These are phyloP conservation scores for Ramaria sp. DNA, from an alignment of 768 basidiomycete genomes.

Conservation along the genomic window DNA sequence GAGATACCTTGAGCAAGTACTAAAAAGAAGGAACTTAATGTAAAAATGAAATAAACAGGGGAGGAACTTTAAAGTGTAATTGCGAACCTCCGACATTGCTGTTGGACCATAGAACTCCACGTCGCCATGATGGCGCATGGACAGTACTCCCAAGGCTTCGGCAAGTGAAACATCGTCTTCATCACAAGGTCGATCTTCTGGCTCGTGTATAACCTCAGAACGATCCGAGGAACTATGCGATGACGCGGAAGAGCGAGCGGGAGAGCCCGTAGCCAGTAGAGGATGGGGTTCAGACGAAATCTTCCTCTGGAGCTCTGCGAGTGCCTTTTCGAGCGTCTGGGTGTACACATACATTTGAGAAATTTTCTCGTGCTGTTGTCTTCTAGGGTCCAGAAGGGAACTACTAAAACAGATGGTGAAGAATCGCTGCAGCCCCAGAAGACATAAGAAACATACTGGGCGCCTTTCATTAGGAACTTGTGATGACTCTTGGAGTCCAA, in stretches of 20 bases:
- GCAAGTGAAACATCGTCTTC: not conserved
- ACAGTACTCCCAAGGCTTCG: not conserved
- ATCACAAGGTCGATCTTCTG: too few species aligned
- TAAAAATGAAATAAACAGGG: not conserved
- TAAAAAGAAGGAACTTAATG: not conserved
- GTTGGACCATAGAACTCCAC: not conserved
- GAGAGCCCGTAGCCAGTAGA: not conserved
- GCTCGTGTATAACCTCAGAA: not conserved
- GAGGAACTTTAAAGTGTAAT: not conserved
- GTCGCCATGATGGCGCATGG: not conserved
- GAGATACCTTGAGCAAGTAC: not conserved
- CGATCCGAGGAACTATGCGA: not conserved
- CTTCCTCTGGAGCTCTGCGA: not conserved
- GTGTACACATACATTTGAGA: not conserved
- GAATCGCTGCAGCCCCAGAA: not conserved
- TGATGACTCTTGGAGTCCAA: too few species aligned
- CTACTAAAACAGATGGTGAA: not conserved
- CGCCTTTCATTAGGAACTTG: not conserved
- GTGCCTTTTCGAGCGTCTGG: not conserved
- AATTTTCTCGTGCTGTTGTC: not conserved
- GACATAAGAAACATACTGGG: not conserved
- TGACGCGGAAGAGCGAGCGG: too few species aligned
- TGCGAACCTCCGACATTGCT: constrained; percentile 1
- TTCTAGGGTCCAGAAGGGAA: not conserved
- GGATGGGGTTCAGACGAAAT: not conserved